Evolutionary conservation across 331 rosid species (phyloP), one percentile per base, ranked within the genome.

Genomic region (Malus hybrid): DNA sequence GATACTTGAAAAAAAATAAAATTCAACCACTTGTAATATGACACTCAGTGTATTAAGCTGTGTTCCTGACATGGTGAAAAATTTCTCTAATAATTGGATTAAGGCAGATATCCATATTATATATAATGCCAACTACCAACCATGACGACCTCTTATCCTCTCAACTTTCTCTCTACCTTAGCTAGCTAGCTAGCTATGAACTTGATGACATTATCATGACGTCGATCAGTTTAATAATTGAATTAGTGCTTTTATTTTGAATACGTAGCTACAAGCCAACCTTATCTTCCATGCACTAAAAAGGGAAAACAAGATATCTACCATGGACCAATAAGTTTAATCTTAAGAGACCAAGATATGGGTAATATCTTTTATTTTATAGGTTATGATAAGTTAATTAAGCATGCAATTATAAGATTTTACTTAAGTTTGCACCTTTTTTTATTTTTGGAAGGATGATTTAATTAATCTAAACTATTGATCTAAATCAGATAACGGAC

Each of bases 121-220:
- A 55, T 56, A 32, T 4, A 56, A 33, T 69, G 7, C 33, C 66
- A 33, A 55, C 34, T 1, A 33, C 24, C 36, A 57, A 34, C 55
- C 7, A 18, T 60, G 76, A 73, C n/a, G 68, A 73, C 19, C 58
- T 39, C 76, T 73, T 58, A 73, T 73, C 76, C 68, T 60, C 58
- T 3, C 76, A 24, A 34, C 61, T 72, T 32, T 64, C 13, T 7
- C 46, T 3, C 24, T 14, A 20, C 67, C 44, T 58, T 57, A 14
- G 34, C 66, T 72, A 50, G 19, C 19, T 50, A 15, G n/a, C 19
- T 20, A 9, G n/a, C 48, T 19, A 55, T 71, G 36, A 55, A 42
- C 65, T 55, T 33, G 63, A 29, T 22, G 20, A 18, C 1, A 24
- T 3, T 19, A 28, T 12, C 34, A 72, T 60, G 57, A 72, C 16